These are phyloP conservation scores for Macadamia tetraphylla DNA, from an alignment of 164 flowering plant species.

Conservation along the genomic window DNA sequence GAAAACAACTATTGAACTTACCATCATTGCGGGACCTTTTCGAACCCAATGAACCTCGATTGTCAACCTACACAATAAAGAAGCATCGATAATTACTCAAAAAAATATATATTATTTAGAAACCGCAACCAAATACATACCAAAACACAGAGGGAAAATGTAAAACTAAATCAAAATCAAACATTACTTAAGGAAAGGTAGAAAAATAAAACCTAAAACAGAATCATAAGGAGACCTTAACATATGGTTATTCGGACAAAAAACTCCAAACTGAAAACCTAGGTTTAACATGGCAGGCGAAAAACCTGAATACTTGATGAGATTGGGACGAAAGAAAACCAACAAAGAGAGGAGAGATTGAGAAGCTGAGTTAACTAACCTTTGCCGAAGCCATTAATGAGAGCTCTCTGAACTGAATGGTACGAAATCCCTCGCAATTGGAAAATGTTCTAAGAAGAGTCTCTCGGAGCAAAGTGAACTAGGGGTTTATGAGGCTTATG, in stretches of 20 bases:
- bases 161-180: neutral
- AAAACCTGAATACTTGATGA: neutral
- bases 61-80: conserved; percentile 21
- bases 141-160: neutral
- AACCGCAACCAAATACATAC: neutral
- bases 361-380: conserved; percentile 9
- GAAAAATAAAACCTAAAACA: neutral
- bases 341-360: neutral
- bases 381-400: conserved; percentile 27
- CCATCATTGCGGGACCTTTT: conserved; percentile 38
- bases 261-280: neutral
- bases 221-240: neutral
- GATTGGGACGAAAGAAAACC: too few relatives aligned
- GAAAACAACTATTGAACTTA: conserved; percentile 8
- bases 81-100: neutral
- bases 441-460: too few relatives aligned
- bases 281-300: neutral
- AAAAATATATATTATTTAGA: neutral
- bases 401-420: neutral
- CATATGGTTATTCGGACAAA: neutral
- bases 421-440: too few relatives aligned
- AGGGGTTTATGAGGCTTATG: too few relatives aligned
- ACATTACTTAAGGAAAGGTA: too few relatives aligned
- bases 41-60: conserved; percentile 28
- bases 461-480: too few relatives aligned